Evolutionary conservation across 345 rosid species (phyloP).

Genomic region (Arabidopsis suecica): DNA sequence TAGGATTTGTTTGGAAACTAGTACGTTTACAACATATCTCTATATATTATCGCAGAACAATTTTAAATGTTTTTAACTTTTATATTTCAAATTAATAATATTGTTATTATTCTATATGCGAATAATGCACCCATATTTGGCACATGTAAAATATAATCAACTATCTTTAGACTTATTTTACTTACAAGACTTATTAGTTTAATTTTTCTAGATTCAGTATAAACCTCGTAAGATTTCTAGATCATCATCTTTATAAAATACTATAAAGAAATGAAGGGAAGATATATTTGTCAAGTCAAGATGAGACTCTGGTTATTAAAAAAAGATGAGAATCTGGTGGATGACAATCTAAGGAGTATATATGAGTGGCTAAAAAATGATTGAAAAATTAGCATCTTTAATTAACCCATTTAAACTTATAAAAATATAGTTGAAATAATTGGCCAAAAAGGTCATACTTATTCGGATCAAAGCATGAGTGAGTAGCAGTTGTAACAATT

Average conservation of each 20-base stretch:
- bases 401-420: slow-evolving; percentile 1
- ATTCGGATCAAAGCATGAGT: slow-evolving; percentile 33
- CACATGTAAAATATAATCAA: not conserved
- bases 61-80: not conserved
- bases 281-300: slow-evolving; percentile 8
- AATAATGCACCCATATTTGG: not conserved
- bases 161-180: not conserved
- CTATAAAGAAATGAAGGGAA: slow-evolving; percentile 1
- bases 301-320: slow-evolving; percentile 1
- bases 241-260: not conserved
- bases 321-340: slow-evolving; percentile 2
- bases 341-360: not conserved
- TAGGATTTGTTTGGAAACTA: too few species aligned
- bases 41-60: not conserved
- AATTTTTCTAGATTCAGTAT: not conserved
- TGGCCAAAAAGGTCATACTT: slow-evolving; percentile 36
- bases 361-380: slow-evolving; percentile 11
- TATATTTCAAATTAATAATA: not conserved
- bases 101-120: not conserved
- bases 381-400: slow-evolving; percentile 19
- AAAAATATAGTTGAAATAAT: slow-evolving; percentile 25
- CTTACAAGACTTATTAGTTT: not conserved
- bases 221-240: slow-evolving; percentile 15
- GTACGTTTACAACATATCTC: too few species aligned
- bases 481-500: slow-evolving; percentile 48